Conservation (phyloP, 768 basidiomycete genomes). For the Mycena haematopus region DNA sequence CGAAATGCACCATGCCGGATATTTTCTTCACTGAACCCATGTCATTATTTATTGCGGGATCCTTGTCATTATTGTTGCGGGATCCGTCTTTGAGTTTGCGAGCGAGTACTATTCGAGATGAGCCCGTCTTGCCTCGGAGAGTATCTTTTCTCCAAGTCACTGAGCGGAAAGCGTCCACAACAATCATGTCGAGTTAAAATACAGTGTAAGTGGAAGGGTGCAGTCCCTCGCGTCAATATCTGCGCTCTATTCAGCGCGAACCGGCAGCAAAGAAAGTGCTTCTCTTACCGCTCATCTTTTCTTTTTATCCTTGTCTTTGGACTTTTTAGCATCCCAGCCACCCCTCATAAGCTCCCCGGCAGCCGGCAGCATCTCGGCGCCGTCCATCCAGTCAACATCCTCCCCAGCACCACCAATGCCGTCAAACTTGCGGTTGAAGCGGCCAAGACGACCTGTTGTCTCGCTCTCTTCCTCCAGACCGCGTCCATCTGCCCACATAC, state of each 20-base stretch:
- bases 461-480: slow-evolving; percentile 72
- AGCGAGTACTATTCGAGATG: too few species aligned
- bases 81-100: too few species aligned
- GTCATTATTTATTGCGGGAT: not conserved
- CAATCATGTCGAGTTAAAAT: too few species aligned
- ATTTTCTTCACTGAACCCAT: not conserved
- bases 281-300: slow-evolving; percentile 3
- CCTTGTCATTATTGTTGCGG: too few species aligned
- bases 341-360: slow-evolving; percentile 24
- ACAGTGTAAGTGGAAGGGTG: not conserved
- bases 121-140: too few species aligned
- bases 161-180: too few species aligned
- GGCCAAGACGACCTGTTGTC: slow-evolving; percentile 77
- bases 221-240: not conserved
- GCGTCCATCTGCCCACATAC: slow-evolving; percentile 55
- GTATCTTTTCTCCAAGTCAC: too few species aligned
- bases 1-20: not conserved
- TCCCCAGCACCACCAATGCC: slow-evolving; percentile 45
- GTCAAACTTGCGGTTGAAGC: slow-evolving; percentile 80
- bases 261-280: not conserved
- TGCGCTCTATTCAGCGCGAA: not conserved
- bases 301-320: slow-evolving; percentile 12
- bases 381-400: slow-evolving; percentile 45
- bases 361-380: slow-evolving; percentile 20
- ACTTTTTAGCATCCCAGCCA: slow-evolving; percentile 17